Evolutionary conservation across 2,329 filamentous ascomycete genomes (phyloP), one percentile per base, ranked within the genome.

Genomic region (Aspergillus sp.): DNA sequence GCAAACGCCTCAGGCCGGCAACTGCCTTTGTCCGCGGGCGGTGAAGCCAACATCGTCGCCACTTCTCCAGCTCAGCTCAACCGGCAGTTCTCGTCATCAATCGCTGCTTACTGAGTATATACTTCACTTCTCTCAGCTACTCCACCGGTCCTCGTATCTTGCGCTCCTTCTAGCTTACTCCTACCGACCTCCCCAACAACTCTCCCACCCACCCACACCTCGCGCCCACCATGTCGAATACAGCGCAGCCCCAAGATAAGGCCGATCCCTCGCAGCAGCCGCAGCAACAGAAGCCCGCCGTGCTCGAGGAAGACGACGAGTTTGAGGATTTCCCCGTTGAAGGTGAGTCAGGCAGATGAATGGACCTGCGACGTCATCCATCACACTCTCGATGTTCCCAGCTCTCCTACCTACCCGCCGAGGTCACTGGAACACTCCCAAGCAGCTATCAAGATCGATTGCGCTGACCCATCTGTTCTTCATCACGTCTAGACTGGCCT

Each of bases 241-340:
- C 73, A 61, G 69, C 69, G 42, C 67, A 70, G 56, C 50, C 67
- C 58, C 67, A 77, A 60, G 71, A 69, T 62, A 75, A 73, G 70
- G 71, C 65, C 57, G 73, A 78, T 58, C 58, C 72, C 58, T 69
- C 75, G 55, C 71, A 77, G 74, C 81, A 79, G 71, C 81, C 77
- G 59, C 80, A 83, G 67, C 81, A 86, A 71, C 81, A 87, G 73
- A 89, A 90, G 77, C 82, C 86, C 59, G 81, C 88, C 36, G 85
- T 90, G 59, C 84, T 98, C 29, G 95, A 96, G 77, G 95, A 99
- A 77, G 95, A 99, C 73, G 95, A 99, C 77, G 95, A 99, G 81
- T 99, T 99, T 72, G 95, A 99, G 76, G 95, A 99, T 77, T 99
- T 99, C 73, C 95, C 95, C 26, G 90, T 96, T 58, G 94, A 99